These are phyloP conservation scores for Obba rivulosa DNA, from an alignment of 768 basidiomycete genomes.

Conservation along the genomic window DNA sequence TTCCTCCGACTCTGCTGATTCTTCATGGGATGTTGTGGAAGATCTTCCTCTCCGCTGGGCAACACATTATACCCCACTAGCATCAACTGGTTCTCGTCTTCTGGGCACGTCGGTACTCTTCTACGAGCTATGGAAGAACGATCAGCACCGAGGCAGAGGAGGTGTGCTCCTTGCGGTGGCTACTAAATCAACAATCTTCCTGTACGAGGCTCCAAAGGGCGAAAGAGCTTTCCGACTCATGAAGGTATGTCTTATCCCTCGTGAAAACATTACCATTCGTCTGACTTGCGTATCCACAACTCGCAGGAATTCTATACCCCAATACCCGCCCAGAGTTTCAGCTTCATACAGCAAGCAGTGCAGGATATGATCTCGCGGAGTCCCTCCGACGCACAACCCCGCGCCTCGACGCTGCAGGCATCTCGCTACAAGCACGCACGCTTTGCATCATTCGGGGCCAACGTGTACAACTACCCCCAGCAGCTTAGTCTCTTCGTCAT, in stretches of 20 bases:
- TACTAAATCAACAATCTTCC: constrained; percentile 63
- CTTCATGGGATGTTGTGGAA: constrained; percentile 64
- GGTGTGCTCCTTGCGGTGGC: constrained; percentile 64
- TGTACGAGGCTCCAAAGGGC: constrained; percentile 80
- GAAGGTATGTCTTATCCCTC: constrained; percentile 43
- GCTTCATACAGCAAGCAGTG: constrained; percentile 67
- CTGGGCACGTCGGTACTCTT: constrained; percentile 51
- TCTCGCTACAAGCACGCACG: constrained; percentile 10
- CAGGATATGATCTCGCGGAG: constrained; percentile 42
- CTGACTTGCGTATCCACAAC: not conserved
- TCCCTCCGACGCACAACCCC: constrained; percentile 33
- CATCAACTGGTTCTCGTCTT: constrained; percentile 59
- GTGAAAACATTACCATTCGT: not conserved
- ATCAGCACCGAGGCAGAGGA: constrained; percentile 40
- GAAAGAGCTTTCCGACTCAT: constrained; percentile 80
- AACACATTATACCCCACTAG: constrained; percentile 82
- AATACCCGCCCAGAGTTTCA: constrained; percentile 54
- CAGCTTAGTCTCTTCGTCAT: constrained; percentile 77
- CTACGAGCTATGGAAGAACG: constrained; percentile 67
- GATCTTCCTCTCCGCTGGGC: constrained; percentile 76
- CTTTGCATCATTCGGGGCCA: constrained; percentile 12
- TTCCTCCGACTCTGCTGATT: constrained; percentile 16
- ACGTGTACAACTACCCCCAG: constrained; percentile 44
- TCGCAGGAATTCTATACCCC: constrained; percentile 87
- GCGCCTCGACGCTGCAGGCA: constrained; percentile 13